Evolutionary conservation across 345 rosid genomes (phyloP), one percentile per base, ranked within the genome.

Genomic region (Eucalyptus shirleyi): DNA sequence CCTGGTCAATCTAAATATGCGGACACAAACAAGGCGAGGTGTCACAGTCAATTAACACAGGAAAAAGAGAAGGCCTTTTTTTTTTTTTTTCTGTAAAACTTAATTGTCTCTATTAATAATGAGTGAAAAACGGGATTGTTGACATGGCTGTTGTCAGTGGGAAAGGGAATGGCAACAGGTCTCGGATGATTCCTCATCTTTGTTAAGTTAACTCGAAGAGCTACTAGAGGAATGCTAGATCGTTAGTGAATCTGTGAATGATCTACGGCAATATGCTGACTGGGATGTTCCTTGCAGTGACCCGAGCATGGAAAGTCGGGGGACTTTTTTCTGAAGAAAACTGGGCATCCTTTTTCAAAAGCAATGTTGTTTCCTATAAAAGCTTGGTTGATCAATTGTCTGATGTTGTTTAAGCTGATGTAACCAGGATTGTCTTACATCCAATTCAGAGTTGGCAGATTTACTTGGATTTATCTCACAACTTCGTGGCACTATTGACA

Each of bases 401-500:
- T 89, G 96, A 97, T 89, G 95, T 93, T 51, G 55, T 94, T 92
- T 95, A 40, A 18, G 23, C 94, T 95, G 96, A 95, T 90, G 92
- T 96, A 42, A 91, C 94, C 91, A 95, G 93, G 93, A 93, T 94
- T 91, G 93, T 91, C 91, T 96, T 91, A 93, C 96, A 90, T 90
- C 91, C 90, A 96, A 94, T 88, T 94, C 97, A 90, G 98, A 95
- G 90, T 93, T 95, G 88, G 93, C 93, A 97, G 97, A 97, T 92
- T 95, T 96, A 92, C 96, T 95, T 90, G 98, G 97, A 89, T 93
- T 94, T 49, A 92, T 95, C 89, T 94, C 99, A 88, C 99, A 95
- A 88, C 92, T 95, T 65, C 94, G 97, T 91, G 96, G 97, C 53
- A 93, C 99, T 89, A 92, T 95, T 91, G 98, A 97, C 91, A 92